phyloP scores from a whole-genome alignment of 257 asterid species.

The Fraxinus anomala region DNA sequence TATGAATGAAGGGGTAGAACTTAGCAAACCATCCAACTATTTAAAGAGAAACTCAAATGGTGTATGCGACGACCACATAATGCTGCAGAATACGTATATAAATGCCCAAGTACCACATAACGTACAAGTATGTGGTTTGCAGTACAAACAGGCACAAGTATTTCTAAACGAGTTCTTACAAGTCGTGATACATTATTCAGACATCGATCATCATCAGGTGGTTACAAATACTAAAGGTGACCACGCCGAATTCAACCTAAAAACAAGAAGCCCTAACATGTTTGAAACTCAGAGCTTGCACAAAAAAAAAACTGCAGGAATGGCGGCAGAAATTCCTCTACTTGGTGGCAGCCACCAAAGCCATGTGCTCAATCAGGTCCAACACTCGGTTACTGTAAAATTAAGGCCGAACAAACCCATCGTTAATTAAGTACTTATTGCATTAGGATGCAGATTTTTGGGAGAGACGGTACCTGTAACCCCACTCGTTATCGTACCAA shows the following conservation, averaged over 20 bases:
- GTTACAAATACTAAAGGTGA: background rate
- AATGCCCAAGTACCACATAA: background rate
- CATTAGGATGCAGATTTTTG: background rate
- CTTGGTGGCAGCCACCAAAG: slow-evolving; percentile 72
- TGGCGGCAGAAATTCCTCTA: slow-evolving; percentile 31
- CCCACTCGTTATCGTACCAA: slow-evolving; percentile 99
- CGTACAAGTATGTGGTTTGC: background rate
- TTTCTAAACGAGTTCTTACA: slow-evolving; percentile 12
- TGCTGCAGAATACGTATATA: background rate
- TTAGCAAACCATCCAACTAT: slow-evolving; percentile 2
- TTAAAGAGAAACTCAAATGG: background rate
- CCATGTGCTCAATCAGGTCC: slow-evolving; percentile 96
- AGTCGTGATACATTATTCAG: slow-evolving; percentile 31
- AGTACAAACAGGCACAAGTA: slow-evolving; percentile 4
- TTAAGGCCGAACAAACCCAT: background rate
- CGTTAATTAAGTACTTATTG: background rate
- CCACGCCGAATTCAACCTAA: background rate
- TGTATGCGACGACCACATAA: background rate
- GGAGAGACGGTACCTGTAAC: slow-evolving; percentile 75
- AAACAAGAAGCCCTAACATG: slow-evolving; percentile 9
- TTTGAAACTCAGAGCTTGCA: slow-evolving; percentile 23
- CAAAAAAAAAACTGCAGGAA: slow-evolving; percentile 17
- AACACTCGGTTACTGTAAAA: slow-evolving; percentile 78
- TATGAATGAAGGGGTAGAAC: background rate
- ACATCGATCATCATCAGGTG: slow-evolving; percentile 10